Conservation (phyloP, 2,329 filamentous ascomycete species). For the Aspergillus fischeri region DNA sequence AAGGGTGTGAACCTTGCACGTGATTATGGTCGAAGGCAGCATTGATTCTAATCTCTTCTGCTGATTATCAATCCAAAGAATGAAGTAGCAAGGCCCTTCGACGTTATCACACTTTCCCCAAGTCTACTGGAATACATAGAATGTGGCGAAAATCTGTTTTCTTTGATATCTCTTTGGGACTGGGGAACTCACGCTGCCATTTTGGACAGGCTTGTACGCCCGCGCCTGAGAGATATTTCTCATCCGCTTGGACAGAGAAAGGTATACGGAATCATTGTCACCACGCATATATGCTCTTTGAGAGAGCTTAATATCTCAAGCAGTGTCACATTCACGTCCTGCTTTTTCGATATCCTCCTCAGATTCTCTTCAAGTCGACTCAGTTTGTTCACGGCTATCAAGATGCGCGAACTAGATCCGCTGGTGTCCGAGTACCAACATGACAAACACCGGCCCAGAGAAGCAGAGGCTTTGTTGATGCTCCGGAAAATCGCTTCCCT, state of each 20-base stretch:
- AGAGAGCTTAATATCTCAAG: background rate
- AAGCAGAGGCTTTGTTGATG: constrained; percentile 53
- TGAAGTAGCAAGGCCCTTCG: background rate
- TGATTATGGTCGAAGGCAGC: background rate
- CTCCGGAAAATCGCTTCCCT: constrained; percentile 79
- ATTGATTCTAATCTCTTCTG: constrained; percentile 2
- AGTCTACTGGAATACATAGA: background rate
- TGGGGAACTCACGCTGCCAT: background rate
- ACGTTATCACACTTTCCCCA: background rate
- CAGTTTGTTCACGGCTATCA: constrained; percentile 7
- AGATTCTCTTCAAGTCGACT: background rate
- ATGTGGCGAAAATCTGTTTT: background rate
- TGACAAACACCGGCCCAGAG: constrained; percentile 46
- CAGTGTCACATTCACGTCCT: background rate
- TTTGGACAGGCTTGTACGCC: background rate
- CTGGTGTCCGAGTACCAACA: constrained; percentile 51
- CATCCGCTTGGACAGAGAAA: background rate
- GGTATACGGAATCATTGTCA: background rate
- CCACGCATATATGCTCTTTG: background rate
- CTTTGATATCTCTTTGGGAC: background rate
- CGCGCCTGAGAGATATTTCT: background rate
- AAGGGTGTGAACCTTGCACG: background rate
- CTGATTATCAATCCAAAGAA: constrained; percentile 9
- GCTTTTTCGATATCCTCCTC: background rate
- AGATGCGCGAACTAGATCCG: constrained; percentile 45